Evolutionary conservation across 2,329 filamentous ascomycete species (phyloP), one percentile per base, ranked within the genome.

Genomic region (Ophiostoma fasciatum): DNA sequence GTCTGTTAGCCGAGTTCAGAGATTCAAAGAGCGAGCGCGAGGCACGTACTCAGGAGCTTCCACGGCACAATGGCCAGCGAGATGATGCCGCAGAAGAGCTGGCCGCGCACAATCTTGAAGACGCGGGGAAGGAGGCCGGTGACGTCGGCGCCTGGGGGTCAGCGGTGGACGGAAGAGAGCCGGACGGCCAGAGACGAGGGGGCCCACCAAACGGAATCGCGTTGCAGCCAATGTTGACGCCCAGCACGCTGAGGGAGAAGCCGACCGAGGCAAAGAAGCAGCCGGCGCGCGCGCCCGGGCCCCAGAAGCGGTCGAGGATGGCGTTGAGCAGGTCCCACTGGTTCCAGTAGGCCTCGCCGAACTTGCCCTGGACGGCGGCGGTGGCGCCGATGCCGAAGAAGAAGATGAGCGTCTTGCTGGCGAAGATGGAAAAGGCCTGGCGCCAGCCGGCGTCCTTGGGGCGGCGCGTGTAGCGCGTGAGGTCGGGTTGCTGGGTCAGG

Each of bases 311-410:
- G 35, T 45, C 42, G 5, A 45, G 41, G 22, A 46, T 41, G 7
- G 44, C 42, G 20, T 37, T 37, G 15, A 37, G 20, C 37, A 42
- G 21, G 40, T 45, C 38, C 42, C 32, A 47, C 5, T 41, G 42
- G 38, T 46, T 46, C 45, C 44, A 46, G 19, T 44, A 35, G 2
- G 36, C 46, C 40, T 55, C 42, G n/a, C 52, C 56, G 51, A 58
- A 62, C 13, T 47, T 46, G 32, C 59, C 56, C 43, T 62, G 60
- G 34, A 61, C 57, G 5, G 59, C 58, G 1, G 58, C 53, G 0
- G 60, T 63, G 0, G 54, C 49, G 17, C 62, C 46, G 35, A 63
- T 63, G n/a, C 61, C 60, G 11, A 64, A 48, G 36, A 44, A 44
- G 22, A 42, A 38, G 31, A 43, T 37, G 19, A 42, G 34, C 12